These are phyloP conservation scores for Edaphochlamys debaryana DNA, from an alignment of 139 green algal species.

Conservation along the genomic window DNA sequence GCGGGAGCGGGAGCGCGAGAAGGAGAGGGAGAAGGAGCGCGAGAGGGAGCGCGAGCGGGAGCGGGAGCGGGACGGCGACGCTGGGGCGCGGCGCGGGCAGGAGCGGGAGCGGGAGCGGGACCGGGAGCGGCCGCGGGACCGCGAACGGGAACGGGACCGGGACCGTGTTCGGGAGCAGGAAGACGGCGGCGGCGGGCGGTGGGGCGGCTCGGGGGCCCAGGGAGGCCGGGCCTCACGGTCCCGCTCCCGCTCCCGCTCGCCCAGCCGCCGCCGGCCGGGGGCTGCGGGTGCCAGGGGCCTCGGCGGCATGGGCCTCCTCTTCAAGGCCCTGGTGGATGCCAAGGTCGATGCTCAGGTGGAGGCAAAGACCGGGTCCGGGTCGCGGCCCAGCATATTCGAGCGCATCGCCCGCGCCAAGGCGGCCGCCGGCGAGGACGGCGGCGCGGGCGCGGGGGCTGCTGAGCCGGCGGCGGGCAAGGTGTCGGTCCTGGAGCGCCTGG, in stretches of 20 bases:
- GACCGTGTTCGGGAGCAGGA: not conserved
- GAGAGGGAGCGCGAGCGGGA: not conserved
- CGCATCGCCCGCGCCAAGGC: no score
- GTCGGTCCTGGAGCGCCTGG: not conserved
- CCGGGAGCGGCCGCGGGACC: not conserved
- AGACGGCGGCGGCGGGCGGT: not conserved
- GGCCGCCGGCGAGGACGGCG: not conserved
- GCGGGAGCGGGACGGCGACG: conserved; percentile 3
- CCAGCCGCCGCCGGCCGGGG: not conserved
- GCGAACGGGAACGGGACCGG: not conserved
- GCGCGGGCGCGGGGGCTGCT: not conserved
- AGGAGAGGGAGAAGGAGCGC: not conserved
- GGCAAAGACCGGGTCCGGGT: no score
- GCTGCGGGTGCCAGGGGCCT: not conserved
- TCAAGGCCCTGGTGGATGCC: no score
- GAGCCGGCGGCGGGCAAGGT: not conserved
- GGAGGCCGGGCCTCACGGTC: not conserved
- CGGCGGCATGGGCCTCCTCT: no score
- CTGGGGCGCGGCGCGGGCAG: not conserved
- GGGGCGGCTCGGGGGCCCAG: no score
- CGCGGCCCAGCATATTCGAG: conserved; percentile 10
- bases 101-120: conserved; percentile 1
- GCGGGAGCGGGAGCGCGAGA: not conserved
- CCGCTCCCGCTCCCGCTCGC: conserved; percentile 18
- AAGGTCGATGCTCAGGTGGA: no score